Evolutionary conservation across 106 monocot genomes (phyloP).

Genomic region (Acorus gramineus): DNA sequence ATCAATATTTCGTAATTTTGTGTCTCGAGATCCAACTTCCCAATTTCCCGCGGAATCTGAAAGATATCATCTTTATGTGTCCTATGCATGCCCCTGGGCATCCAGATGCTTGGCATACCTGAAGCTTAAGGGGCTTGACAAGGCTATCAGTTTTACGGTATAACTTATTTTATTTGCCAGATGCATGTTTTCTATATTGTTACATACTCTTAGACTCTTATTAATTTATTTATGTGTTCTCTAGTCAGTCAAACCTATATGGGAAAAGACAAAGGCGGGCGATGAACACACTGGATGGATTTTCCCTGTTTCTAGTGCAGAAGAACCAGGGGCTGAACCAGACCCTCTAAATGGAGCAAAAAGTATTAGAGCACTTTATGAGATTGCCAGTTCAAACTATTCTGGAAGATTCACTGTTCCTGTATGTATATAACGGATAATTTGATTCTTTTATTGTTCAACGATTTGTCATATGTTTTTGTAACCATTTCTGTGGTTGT

Average conservation of each 20-base stretch:
- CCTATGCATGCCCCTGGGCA: constrained; percentile 99
- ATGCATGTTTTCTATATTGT: not conserved
- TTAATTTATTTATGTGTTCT: not conserved
- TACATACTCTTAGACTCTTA: not conserved
- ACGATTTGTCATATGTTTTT: not conserved
- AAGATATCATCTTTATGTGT: constrained; percentile 89
- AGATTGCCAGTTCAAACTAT: constrained; percentile 77
- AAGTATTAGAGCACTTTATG: constrained; percentile 77
- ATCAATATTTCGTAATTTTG: constrained; percentile 67
- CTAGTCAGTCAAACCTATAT: constrained; percentile 72
- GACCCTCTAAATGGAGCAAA: constrained; percentile 68
- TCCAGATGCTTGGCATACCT: constrained; percentile 72
- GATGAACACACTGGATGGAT: constrained; percentile 95
- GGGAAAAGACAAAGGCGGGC: constrained; percentile 81
- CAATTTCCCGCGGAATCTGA: constrained; percentile 79
- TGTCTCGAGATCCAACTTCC: constrained; percentile 48
- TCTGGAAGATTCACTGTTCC: constrained; percentile 92
- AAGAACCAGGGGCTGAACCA: constrained; percentile 69
- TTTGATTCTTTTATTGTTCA: constrained; percentile 3
- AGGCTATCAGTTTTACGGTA: constrained; percentile 63
- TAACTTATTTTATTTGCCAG: constrained; percentile 2
- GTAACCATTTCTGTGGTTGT: not conserved
- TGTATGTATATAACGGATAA: constrained; percentile 27
- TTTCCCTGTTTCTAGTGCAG: constrained; percentile 46
- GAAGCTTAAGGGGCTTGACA: constrained; percentile 83